phyloP scores from a whole-genome alignment of 441 rosid species.

The Geranium incanum region DNA sequence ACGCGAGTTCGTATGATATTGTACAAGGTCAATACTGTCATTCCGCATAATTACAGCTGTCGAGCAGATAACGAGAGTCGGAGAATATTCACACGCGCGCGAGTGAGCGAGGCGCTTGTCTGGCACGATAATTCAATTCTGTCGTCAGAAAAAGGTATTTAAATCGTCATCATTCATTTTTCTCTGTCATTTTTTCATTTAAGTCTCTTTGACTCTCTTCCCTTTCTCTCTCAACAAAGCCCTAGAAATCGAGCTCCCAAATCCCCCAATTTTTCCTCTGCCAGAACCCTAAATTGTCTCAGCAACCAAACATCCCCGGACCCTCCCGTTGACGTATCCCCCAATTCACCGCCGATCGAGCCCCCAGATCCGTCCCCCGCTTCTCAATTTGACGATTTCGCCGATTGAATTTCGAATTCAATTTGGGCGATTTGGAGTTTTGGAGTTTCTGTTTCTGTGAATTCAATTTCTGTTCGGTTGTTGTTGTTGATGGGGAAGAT shows the following conservation, averaged over 20 bases:
- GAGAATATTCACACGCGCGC: background rate
- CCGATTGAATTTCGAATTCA: background rate
- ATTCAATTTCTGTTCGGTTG: background rate
- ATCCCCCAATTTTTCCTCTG: background rate
- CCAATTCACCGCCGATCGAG: background rate
- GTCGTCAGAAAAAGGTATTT: slow-evolving; percentile 2
- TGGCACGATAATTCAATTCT: background rate
- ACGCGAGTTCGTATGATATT: too few species aligned
- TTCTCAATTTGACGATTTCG: background rate
- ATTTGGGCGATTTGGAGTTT: background rate
- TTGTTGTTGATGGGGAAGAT: slow-evolving; percentile 26
- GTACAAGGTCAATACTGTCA: background rate
- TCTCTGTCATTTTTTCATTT: background rate
- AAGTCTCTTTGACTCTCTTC: background rate
- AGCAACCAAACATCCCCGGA: background rate
- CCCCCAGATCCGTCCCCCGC: background rate
- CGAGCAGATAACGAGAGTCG: background rate
- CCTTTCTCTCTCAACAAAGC: background rate
- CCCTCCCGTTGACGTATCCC: background rate
- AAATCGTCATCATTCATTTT: background rate
- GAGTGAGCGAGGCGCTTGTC: background rate
- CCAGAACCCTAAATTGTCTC: background rate
- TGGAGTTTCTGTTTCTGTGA: background rate
- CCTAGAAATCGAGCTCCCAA: background rate
- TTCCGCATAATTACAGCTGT: background rate